Evolutionary conservation across 805 yeast species (phyloP), one percentile per base, ranked within the genome.

Genomic region (Pichia nanzhaoensis): DNA sequence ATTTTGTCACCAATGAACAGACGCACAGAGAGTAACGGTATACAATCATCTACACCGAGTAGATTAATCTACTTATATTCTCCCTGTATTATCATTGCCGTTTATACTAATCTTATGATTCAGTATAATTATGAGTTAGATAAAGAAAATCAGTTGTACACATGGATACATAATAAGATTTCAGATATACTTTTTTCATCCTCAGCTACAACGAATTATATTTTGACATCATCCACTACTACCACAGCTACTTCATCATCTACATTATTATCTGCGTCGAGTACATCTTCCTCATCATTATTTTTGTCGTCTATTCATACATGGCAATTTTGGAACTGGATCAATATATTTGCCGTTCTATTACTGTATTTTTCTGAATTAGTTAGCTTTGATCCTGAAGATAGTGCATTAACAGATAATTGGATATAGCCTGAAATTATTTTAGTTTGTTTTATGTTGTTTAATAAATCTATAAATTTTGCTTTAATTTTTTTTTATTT

Each of bases 291-390:
- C 16, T 18, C 42, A 24, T n/a, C 22, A 5, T 31, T 34, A 39
- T 21, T 42, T 18, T 30, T 36, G 28, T 30, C 34, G 28, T 37
- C 52, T 14, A 57, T 75, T 22, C 79, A 81, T 59, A 83, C 96
- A n/a, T 84, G 95, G 87, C 89, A 88, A 56, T 85, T 93, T 60
- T 91, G 99, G 98, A 87, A 90, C 56, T 91, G 98, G 98, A 77
- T 86, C 47, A 91, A 91, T 60, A 85, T 91, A 70, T 80, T 83
- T 53, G 74, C 83, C 43, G 84, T 95, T 10, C 67, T 93, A 46
- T 68, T 79, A n/a, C 69, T 93, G 22, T 91, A 91, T 63, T 80
- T 83, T 27, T 70, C 84, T 39, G 99, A 91, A 65, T 69, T 91
- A 48, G 64, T 80, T 17, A 59, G 61, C 44, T 61, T 59, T 45